Conservation (phyloP, 306 rosid species). For the Prunus campanulata region DNA sequence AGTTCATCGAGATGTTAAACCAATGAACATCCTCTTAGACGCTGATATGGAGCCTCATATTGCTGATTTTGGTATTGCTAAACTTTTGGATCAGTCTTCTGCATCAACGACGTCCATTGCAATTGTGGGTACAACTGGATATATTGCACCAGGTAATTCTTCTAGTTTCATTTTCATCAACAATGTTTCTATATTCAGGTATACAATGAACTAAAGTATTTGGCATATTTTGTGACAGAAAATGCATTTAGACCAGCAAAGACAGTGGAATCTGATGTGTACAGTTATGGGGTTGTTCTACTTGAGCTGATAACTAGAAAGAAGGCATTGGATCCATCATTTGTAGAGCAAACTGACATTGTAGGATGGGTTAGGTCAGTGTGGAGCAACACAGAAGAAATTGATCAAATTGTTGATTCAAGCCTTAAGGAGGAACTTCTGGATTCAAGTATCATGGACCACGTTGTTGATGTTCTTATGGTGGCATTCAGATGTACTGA, state of each 20-base stretch:
- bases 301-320: constrained; percentile 71
- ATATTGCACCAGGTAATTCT: constrained; percentile 76
- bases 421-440: constrained; percentile 42
- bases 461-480: constrained; percentile 41
- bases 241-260: constrained; percentile 50
- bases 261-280: constrained; percentile 64
- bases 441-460: constrained; percentile 38
- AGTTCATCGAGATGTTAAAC: constrained; percentile 84
- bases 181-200: constrained; percentile 9
- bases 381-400: constrained; percentile 47
- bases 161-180: not conserved
- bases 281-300: constrained; percentile 75
- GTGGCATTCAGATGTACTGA: constrained; percentile 64
- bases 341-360: constrained; percentile 38
- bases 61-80: constrained; percentile 83
- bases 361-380: constrained; percentile 52
- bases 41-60: constrained; percentile 81
- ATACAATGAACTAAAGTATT: not conserved
- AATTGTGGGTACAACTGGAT: constrained; percentile 72
- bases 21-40: constrained; percentile 74
- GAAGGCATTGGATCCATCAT: constrained; percentile 55
- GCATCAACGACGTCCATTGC: constrained; percentile 32
- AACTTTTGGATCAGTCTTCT: constrained; percentile 63
- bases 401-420: constrained; percentile 51
- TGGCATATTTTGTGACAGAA: constrained; percentile 39